These are phyloP conservation scores for Coprinopsis sp. DNA, from an alignment of 768 basidiomycete genomes.

Conservation along the genomic window DNA sequence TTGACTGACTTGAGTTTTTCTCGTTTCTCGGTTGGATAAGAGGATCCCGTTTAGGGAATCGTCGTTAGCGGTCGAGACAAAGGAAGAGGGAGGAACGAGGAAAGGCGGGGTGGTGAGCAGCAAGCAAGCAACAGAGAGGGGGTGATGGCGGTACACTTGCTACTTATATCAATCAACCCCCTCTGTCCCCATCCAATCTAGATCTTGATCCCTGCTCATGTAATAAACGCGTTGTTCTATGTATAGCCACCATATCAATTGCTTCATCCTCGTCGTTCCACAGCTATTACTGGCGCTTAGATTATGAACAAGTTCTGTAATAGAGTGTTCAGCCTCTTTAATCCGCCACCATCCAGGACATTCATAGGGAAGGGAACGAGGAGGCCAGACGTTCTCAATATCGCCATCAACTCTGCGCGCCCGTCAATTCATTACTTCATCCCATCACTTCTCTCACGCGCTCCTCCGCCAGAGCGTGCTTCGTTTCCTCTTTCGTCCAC, in stretches of 20 bases:
- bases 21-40: neutral
- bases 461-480: slow-evolving; percentile 1
- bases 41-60: neutral
- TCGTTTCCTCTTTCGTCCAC: slow-evolving; percentile 3
- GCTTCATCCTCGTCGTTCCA: too few species aligned
- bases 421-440: neutral
- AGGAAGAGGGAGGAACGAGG: neutral
- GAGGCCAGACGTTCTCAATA: neutral
- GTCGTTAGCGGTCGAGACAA: neutral
- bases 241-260: too few species aligned
- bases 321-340: too few species aligned
- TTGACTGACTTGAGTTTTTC: neutral
- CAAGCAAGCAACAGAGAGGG: neutral
- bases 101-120: neutral
- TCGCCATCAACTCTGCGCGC: neutral
- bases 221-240: too few species aligned
- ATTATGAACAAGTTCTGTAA: too few species aligned
- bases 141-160: neutral
- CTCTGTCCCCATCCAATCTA: neutral
- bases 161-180: slow-evolving; percentile 1
- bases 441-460: neutral
- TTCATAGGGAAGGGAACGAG: neutral
- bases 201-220: too few species aligned
- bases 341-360: too few species aligned
- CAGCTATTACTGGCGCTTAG: too few species aligned